phyloP scores from a whole-genome alignment of 495 filamentous ascomycete species.

The Neurospora sp. region DNA sequence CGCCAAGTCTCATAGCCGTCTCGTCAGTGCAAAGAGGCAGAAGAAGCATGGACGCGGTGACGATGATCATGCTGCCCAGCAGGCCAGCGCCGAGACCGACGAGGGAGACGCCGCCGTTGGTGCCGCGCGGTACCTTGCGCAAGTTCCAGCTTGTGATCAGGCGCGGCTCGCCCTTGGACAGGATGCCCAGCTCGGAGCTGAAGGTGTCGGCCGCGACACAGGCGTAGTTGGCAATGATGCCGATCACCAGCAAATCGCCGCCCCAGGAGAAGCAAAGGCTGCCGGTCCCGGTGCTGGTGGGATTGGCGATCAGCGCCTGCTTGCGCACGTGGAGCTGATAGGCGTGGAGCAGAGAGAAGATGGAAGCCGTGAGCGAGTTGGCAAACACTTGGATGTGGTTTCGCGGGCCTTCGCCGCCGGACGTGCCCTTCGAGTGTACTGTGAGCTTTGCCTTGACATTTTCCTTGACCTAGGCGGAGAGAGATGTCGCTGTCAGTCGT shows the following conservation, averaged over 20 bases:
- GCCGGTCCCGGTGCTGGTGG: conserved; percentile 14
- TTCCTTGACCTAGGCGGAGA: conserved; percentile 58
- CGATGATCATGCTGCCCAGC: conserved; percentile 63
- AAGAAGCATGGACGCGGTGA: conserved; percentile 50
- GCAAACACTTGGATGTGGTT: conserved; percentile 86
- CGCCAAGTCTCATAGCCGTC: conserved; percentile 22
- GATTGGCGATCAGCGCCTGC: conserved; percentile 11
- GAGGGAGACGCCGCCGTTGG: conserved; percentile 81
- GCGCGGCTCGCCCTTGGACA: conserved; percentile 62
- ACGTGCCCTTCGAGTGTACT: conserved; percentile 55
- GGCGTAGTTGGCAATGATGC: conserved; percentile 70
- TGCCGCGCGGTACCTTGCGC: conserved; percentile 71
- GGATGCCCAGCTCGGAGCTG: conserved; percentile 85
- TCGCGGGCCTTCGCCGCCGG: conserved; percentile 69
- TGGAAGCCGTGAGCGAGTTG: conserved; percentile 70
- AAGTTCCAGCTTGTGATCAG: conserved; percentile 77
- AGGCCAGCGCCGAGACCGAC: conserved; percentile 64
- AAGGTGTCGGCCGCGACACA: conserved; percentile 89
- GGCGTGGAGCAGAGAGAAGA: conserved; percentile 62
- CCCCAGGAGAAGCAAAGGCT: conserved; percentile 39
- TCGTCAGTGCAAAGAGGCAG: conserved; percentile 55
- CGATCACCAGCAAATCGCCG: conserved; percentile 46
- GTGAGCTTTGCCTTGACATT: conserved; percentile 75
- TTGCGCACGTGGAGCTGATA: conserved; percentile 45
- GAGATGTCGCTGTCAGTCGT: neutral